Evolutionary conservation across 192 early-diverging fungal species (phyloP).

Genomic region (Coemansia sp.): DNA sequence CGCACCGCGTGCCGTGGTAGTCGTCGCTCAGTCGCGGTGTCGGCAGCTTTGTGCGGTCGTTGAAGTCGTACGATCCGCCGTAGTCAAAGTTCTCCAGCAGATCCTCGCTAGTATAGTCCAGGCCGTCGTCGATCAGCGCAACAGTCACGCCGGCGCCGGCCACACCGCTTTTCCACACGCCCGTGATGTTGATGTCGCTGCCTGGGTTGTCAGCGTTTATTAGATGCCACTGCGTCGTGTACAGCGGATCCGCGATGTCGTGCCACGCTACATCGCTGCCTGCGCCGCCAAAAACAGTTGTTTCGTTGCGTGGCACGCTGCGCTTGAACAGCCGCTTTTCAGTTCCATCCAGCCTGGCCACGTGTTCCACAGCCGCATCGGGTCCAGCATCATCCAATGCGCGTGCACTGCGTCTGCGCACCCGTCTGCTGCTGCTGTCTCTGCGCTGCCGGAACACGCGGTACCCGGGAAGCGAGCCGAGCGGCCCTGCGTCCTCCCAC

Average conservation of each 20-base stretch:
- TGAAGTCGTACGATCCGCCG: slow-evolving; percentile 93
- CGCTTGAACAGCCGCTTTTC: slow-evolving; percentile 39
- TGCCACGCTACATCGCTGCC: slow-evolving; percentile 20
- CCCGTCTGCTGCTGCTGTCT: neutral
- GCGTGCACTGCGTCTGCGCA: neutral
- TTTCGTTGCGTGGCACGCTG: neutral
- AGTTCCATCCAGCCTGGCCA: slow-evolving; percentile 15
- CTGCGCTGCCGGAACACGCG: slow-evolving; percentile 36
- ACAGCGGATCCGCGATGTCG: slow-evolving; percentile 49
- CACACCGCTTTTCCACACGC: slow-evolving; percentile 86
- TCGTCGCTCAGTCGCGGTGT: slow-evolving; percentile 76
- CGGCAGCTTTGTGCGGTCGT: slow-evolving; percentile 74
- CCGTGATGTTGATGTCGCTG: slow-evolving; percentile 92
- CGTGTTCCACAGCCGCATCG: slow-evolving; percentile 12
- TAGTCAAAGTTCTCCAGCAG: slow-evolving; percentile 85
- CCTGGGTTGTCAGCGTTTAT: slow-evolving; percentile 58
- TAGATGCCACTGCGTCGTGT: slow-evolving; percentile 56
- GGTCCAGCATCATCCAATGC: neutral
- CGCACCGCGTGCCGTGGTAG: slow-evolving; percentile 95
- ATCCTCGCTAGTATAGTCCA: slow-evolving; percentile 85
- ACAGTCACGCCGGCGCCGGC: slow-evolving; percentile 87
- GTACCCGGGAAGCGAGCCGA: slow-evolving; percentile 41
- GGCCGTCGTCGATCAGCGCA: slow-evolving; percentile 93
- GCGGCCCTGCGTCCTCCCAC: slow-evolving; percentile 38
- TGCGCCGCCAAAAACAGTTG: slow-evolving; percentile 17